A percentile compares a stretch with the other conserved stretches of the same genome.
These are phyloP conservation scores for Solanum hybrid DNA, from an alignment of 305 asterid species.

Conservation along the genomic window DNA sequence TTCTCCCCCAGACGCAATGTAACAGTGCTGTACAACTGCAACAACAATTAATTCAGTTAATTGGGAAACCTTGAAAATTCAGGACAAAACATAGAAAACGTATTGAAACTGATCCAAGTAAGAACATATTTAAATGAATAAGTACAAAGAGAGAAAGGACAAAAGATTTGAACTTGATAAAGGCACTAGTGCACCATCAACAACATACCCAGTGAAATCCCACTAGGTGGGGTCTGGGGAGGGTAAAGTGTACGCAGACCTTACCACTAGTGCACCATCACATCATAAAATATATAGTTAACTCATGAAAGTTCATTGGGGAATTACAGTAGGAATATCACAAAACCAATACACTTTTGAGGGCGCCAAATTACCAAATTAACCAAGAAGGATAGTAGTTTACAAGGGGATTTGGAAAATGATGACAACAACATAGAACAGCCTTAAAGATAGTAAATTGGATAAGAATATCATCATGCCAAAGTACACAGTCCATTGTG, in stretches of 20 bases:
- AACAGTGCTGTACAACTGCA: slow-evolving; percentile 91
- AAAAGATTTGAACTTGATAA: not conserved
- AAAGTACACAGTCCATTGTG: not conserved
- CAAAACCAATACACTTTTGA: not conserved
- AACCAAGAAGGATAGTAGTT: not conserved
- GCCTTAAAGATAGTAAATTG: not conserved
- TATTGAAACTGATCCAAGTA: not conserved
- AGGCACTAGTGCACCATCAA: not conserved
- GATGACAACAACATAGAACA: not conserved
- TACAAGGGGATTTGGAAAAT: not conserved
- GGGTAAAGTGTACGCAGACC: no score
- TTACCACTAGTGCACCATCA: not conserved
- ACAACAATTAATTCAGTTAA: slow-evolving; percentile 19
- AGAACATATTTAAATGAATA: not conserved
- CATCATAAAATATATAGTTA: not conserved
- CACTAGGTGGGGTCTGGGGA: no score
- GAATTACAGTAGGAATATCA: not conserved
- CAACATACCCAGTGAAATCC: no score
- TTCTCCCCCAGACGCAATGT: slow-evolving; percentile 95
- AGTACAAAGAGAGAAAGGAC: not conserved
- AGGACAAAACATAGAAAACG: not conserved
- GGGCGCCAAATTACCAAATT: not conserved
- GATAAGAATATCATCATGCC: not conserved
- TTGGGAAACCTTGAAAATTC: not conserved
- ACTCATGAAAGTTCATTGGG: not conserved